Base-by-base conservation (phyloP, 345 rosid genomes). In the Eucalyptus dawsonii region DNA sequence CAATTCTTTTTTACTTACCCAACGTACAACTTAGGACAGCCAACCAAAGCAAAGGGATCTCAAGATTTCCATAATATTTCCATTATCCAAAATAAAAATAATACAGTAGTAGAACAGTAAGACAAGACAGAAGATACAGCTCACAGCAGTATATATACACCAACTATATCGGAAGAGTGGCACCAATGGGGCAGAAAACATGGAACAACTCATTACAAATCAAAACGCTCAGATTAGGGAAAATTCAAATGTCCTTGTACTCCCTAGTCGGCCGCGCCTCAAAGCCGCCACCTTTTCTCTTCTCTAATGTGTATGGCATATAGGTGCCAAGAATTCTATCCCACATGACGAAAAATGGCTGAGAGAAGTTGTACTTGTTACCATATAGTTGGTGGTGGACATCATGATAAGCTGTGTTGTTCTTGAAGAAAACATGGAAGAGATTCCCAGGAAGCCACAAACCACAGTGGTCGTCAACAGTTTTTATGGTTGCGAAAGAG, bases 401-500 rank as follows among this genome's bases (percentile, higher is more conserved):
- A 90, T 97, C 98, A 29, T 97, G 99, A 86, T 96, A 97, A 37
- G 97, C 99, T 9, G 99, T 91, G 90, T 97, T 97, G 95, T 97
- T 97, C 89, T 89, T 94, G 88, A 97, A 97, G 54, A 97, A 91
- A 88, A 93, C 40, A 27, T 97, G 99, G 92, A 97, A 94, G 42
- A 92, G 93, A 87, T 96, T 97, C 90, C 98, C 98, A 15, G 99
- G 99, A 88, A 97, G 96, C 94, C 96, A 94, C 60, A 96, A 88
- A 50, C 99, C 98, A 8, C 99, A 96, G 89, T 96, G 99, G 90
- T 96, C 98, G 44, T 97, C 98, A 87, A 95, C 99, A 3, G 97
- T 96, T 91, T 97, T 97, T 91, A 97, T 93, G 49, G 98, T 97
- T 80, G 97, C 97, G n/a, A 97, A 96, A 15, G 98, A 96, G 96